Evolutionary conservation across 495 filamentous ascomycete species (phyloP).

Genomic region (Penicillium malachiteum): DNA sequence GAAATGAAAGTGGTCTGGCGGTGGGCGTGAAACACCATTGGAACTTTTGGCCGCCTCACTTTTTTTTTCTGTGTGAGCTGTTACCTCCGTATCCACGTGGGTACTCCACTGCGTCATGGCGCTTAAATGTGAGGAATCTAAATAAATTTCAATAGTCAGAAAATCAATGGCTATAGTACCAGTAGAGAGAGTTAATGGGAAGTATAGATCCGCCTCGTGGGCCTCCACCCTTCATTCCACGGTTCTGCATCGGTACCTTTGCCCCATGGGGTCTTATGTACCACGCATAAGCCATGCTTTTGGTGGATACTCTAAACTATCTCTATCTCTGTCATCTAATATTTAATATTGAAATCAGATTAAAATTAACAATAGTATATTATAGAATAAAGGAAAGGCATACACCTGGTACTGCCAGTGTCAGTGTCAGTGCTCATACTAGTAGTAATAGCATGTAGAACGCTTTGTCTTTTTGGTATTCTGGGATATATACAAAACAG

Average conservation of each 20-base stretch:
- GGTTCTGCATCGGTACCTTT: constrained; percentile 22
- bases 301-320: no score
- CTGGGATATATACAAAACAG: constrained; percentile 17
- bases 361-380: no score
- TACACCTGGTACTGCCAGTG: no score
- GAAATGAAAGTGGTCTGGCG: constrained; percentile 23
- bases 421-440: no score
- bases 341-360: no score
- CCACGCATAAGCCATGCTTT: neutral
- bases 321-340: no score
- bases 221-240: constrained; percentile 32
- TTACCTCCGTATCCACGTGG: constrained; percentile 37
- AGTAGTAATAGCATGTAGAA: no score
- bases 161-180: neutral
- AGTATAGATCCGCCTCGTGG: constrained; percentile 18
- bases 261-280: neutral
- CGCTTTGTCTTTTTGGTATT: constrained; percentile 10
- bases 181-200: neutral
- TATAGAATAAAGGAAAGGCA: no score
- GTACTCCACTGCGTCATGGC: constrained; percentile 22
- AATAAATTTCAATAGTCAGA: neutral
- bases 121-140: neutral
- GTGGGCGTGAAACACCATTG: constrained; percentile 17
- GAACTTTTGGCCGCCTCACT: constrained; percentile 38
- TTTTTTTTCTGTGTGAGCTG: constrained; percentile 27